These are phyloP conservation scores for Fusarium graminum DNA, from an alignment of 2,329 filamentous ascomycete genomes.

Conservation along the genomic window DNA sequence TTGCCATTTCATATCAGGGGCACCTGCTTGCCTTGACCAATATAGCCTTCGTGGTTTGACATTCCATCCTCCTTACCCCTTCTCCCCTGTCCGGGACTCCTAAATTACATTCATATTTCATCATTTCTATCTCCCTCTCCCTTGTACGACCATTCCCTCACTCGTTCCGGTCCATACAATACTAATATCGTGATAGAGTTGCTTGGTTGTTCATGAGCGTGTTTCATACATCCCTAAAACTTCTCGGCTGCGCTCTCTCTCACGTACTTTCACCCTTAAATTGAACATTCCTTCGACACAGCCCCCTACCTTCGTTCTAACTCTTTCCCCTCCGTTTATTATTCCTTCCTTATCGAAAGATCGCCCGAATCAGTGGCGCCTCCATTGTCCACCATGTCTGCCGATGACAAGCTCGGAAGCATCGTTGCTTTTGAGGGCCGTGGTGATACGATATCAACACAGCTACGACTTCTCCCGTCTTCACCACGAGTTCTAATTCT, in stretches of 20 bases:
- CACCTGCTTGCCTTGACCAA: slow-evolving; percentile 18
- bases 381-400: slow-evolving; percentile 45
- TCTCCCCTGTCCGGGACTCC: slow-evolving; percentile 24
- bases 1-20: slow-evolving; percentile 19
- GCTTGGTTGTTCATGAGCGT: slow-evolving; percentile 24
- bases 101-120: slow-evolving; percentile 32
- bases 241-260: slow-evolving; percentile 34
- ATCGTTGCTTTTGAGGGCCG: slow-evolving; percentile 73
- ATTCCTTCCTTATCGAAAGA: slow-evolving; percentile 16
- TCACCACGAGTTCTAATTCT: slow-evolving; percentile 70
- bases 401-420: slow-evolving; percentile 57
- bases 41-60: slow-evolving; percentile 8
- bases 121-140: slow-evolving; percentile 12
- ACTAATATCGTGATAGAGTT: slow-evolving; percentile 26
- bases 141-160: slow-evolving; percentile 31
- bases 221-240: slow-evolving; percentile 23
- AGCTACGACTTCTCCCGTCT: slow-evolving; percentile 70
- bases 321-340: slow-evolving; percentile 4
- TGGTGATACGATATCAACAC: slow-evolving; percentile 66
- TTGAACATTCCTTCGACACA: slow-evolving; percentile 30
- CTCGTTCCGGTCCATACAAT: slow-evolving; percentile 20
- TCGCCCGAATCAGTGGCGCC: slow-evolving; percentile 32
- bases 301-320: slow-evolving; percentile 28
- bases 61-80: slow-evolving; percentile 7
- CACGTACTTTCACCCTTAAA: slow-evolving; percentile 14